Conservation (phyloP, 306 rosid species). For the Macrotyloma uniflorum region DNA sequence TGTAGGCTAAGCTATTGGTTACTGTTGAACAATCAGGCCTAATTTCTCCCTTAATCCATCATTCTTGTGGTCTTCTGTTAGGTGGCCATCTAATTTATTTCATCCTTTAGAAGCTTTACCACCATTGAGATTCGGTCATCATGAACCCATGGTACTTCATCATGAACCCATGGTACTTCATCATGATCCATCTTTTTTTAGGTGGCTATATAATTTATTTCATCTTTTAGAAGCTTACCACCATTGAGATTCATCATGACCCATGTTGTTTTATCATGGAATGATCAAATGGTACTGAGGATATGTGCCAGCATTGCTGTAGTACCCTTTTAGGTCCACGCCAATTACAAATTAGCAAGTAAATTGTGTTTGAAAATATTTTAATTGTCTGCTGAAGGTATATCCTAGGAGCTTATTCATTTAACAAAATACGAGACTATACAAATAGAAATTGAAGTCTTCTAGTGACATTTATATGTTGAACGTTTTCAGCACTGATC, state of each 20-base stretch:
- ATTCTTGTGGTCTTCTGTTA: neutral
- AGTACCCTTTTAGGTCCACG: neutral
- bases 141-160: too few relatives aligned
- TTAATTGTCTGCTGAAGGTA: neutral
- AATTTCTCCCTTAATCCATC: neutral
- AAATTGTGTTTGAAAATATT: neutral
- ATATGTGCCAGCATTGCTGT: constrained; percentile 1
- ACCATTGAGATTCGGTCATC: neutral
- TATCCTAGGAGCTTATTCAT: neutral
- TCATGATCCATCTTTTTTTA: too few relatives aligned
- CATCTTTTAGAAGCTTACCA: neutral
- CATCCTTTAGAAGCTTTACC: constrained; percentile 7
- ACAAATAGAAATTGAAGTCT: neutral
- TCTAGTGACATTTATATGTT: neutral
- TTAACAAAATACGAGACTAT: neutral
- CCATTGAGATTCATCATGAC: neutral
- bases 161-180: neutral
- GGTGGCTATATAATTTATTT: neutral
- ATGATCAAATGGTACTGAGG: constrained; percentile 1
- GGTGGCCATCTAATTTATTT: neutral
- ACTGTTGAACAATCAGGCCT: neutral
- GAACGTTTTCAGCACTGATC: neutral
- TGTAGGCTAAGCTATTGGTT: neutral
- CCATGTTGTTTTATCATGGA: neutral
- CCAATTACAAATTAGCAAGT: neutral